Evolutionary conservation across 2,329 filamentous ascomycete species (phyloP).

Genomic region (Diaporthe longicolla): DNA sequence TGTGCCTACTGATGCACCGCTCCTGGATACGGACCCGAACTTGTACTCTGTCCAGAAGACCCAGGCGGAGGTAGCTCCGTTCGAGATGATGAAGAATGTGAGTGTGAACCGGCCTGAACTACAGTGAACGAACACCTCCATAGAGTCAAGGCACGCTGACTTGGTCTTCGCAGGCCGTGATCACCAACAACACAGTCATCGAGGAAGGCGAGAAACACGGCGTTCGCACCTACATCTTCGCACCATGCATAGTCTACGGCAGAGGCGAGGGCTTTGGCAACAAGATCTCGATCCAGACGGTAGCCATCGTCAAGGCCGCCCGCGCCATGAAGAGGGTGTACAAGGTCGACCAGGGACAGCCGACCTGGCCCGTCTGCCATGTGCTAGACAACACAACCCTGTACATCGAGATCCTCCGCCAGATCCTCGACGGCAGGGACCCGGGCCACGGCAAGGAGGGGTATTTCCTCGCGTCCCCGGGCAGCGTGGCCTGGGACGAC

Average conservation of each 20-base stretch:
- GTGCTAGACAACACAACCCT: conserved; percentile 61
- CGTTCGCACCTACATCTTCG: conserved; percentile 66
- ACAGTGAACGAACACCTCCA: not conserved
- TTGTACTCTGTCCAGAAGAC: conserved; percentile 61
- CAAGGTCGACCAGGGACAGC: conserved; percentile 55
- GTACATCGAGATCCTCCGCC: conserved; percentile 61
- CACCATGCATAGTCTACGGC: conserved; percentile 67
- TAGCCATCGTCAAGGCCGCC: conserved; percentile 62
- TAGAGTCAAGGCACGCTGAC: not conserved
- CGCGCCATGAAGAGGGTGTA: conserved; percentile 57
- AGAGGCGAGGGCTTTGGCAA: conserved; percentile 65
- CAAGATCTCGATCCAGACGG: conserved; percentile 64
- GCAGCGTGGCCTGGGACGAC: conserved; percentile 64
- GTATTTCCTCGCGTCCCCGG: conserved; percentile 65
- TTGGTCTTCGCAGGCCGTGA: conserved; percentile 52
- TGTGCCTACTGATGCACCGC: conserved; percentile 55
- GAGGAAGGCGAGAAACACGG: conserved; percentile 58
- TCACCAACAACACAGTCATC: conserved; percentile 59
- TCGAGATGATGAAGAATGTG: conserved; percentile 1
- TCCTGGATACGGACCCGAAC: conserved; percentile 60
- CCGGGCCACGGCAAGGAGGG: conserved; percentile 59
- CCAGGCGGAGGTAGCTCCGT: conserved; percentile 45
- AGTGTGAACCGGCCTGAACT: not conserved
- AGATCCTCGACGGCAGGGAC: conserved; percentile 57
- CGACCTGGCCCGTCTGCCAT: conserved; percentile 68